Evolutionary conservation across 2,329 filamentous ascomycete genomes (phyloP), one percentile per base, ranked within the genome.

Genomic region (Aspergillus jensenii): DNA sequence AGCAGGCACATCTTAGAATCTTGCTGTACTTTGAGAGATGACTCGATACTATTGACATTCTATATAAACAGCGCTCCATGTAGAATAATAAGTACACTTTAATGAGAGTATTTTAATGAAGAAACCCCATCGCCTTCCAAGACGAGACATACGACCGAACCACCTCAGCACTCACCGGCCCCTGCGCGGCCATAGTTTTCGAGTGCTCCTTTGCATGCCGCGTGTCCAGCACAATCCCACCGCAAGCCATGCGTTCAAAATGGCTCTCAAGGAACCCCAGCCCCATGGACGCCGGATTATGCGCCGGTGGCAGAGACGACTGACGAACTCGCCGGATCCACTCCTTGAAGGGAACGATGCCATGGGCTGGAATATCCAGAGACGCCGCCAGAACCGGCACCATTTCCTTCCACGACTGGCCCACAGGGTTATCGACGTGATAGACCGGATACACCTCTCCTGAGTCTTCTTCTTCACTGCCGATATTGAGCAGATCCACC

Each of bases 361-460:
- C 67, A 0, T 43, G n/a, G 1, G 21, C 7, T 2, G 67, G 68
- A 14, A 79, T 73, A 2, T 65, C 63, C 0, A 81, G 67, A 0
- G 63, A 67, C 2, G 67, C 61, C 0, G 75, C 70, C 15, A 79
- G 57, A 1, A 76, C 23, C 1, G 56, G 33, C 3, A 67, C 65
- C 69, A 78, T 75, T 2, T 75, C 65, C 2, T 57, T 58, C 78
- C 78, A 81, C 0, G 70, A 59, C 62, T 80, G 78, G 0, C 78
- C 55, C 3, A 75, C 67, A 0, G 78, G 78, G 59, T 80, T 80
- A 3, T 81, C 78, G 56, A 81, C 73, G 60, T 81, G 78, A 59
- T 80, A 81, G 45, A 80, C 67, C 0, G 71, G 70, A 33, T 75
- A 70, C 2, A 27, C 25, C 25, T 27, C 25, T 9, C 25, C 25